Base-by-base conservation (phyloP, 2,329 filamentous ascomycete species). In the Microdochium paspali region DNA sequence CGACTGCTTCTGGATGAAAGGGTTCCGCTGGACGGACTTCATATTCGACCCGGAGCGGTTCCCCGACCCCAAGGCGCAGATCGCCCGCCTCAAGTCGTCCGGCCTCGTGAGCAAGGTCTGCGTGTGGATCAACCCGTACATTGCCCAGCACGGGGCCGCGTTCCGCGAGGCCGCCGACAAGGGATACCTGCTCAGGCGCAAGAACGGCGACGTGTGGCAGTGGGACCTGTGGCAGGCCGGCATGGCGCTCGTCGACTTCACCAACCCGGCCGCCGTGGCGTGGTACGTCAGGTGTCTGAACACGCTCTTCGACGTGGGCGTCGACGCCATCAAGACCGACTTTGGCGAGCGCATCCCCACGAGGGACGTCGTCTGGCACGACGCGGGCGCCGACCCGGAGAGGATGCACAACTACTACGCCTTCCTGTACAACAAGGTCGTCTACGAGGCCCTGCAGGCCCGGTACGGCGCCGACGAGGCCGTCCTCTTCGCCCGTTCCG, bases 331-430 rank as follows among this genome's bases (percentile, higher is more conserved):
- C 71, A 88, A 88, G 66, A 87, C 84, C 7, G 84, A 88, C 58
- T 88, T 88, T 61, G 84, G 83, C 47, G 84, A 88, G 66, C 74
- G 84, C 24, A 82, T 88, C 47, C 84, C 84, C 0, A 77, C 74
- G 4, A 70, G 74, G 44, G 79, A 84, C 53, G 77, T 87, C 5
- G 70, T 76, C 53, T 88, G 83, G 75, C 69, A 78, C 57, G 81
- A 87, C 54, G 58, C 67, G 44, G 69, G 68, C 4, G 63, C 71
- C 39, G 81, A 87, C 54, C 75, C 82, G 1, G 69, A 68, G 45
- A 77, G 76, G 55, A 88, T 88, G 84, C 85, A 87, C 66, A 88
- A 88, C 64, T 87, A 79, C 67, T 88, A 87, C 61, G 74, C 84
- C n/a, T 83, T 84, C 58, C 64, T 82, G 3, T 88, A 85, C 68